These are phyloP conservation scores for Naganishia sp. DNA, from an alignment of 1,284 basidiomycete species.

Conservation along the genomic window DNA sequence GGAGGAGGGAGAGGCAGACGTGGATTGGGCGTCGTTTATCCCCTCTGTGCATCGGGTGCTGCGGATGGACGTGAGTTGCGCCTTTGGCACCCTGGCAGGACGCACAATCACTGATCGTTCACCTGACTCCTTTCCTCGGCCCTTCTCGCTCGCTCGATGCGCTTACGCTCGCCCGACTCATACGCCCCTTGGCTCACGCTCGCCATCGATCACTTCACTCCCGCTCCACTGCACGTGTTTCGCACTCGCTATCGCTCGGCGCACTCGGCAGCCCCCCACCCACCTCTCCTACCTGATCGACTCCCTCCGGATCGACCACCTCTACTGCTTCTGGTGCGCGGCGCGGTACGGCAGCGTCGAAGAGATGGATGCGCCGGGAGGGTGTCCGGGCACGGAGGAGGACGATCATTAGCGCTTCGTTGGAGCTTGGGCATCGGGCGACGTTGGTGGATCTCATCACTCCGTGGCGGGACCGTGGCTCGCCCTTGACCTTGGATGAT, in stretches of 20 bases:
- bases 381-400: slow-evolving; percentile 53
- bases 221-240: too few relatives aligned
- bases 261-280: slow-evolving; percentile 39
- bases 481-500: background rate
- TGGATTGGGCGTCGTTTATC: slow-evolving; percentile 46
- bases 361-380: slow-evolving; percentile 52
- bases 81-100: background rate
- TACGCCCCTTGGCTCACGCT: slow-evolving; percentile 40
- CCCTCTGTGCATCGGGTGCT: slow-evolving; percentile 48
- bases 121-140: background rate
- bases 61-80: slow-evolving; percentile 50
- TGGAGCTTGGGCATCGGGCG: background rate
- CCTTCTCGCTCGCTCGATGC: background rate
- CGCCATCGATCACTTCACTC: slow-evolving; percentile 44
- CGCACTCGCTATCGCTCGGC: too few relatives aligned
- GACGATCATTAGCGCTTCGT: slow-evolving; percentile 49
- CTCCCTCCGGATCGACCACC: slow-evolving; percentile 49
- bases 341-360: slow-evolving; percentile 45
- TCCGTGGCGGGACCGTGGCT: too few relatives aligned
- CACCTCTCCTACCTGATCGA: slow-evolving; percentile 48
- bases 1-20: slow-evolving; percentile 13
- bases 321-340: slow-evolving; percentile 54
- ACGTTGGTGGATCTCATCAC: too few relatives aligned
- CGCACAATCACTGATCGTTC: background rate
- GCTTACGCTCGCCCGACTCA: background rate